phyloP scores from a whole-genome alignment of 805 yeast species.

The Hanseniaspora taiwanica region DNA sequence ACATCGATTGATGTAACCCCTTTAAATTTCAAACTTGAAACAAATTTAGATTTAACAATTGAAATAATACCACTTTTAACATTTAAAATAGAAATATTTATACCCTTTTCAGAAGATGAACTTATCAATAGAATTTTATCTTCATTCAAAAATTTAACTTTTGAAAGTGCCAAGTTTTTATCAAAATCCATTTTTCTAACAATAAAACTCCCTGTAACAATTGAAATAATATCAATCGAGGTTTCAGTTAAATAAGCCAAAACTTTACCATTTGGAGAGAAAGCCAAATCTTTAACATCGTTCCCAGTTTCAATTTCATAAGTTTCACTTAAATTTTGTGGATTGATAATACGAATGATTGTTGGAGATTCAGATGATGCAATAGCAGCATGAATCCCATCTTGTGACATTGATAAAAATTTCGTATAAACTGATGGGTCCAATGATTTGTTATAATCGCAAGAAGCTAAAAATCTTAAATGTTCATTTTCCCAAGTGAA shows the following conservation, averaged over 20 bases:
- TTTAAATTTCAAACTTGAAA: slow-evolving; percentile 31
- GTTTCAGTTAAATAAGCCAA: slow-evolving; percentile 50
- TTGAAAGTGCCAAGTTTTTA: slow-evolving; percentile 19
- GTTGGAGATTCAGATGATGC: slow-evolving; percentile 60
- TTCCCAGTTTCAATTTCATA: slow-evolving; percentile 41
- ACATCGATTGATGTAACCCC: slow-evolving; percentile 45
- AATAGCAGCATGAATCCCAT: slow-evolving; percentile 51
- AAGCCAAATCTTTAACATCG: slow-evolving; percentile 50
- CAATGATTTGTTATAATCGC: slow-evolving; percentile 38
- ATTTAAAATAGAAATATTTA: slow-evolving; percentile 18
- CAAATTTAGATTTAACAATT: slow-evolving; percentile 20
- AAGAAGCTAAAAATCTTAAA: slow-evolving; percentile 43
- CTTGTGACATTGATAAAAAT: slow-evolving; percentile 40
- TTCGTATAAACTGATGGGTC: slow-evolving; percentile 46
- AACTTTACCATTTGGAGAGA: slow-evolving; percentile 54
- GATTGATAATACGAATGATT: slow-evolving; percentile 45
- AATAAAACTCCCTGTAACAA: slow-evolving; percentile 28
- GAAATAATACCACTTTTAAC: slow-evolving; percentile 16
- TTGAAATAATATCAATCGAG: slow-evolving; percentile 32
- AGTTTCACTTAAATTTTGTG: slow-evolving; percentile 38
- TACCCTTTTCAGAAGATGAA: slow-evolving; percentile 29
- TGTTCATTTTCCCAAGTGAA: slow-evolving; percentile 49
- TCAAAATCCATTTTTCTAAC: slow-evolving; percentile 25
- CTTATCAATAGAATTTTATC: slow-evolving; percentile 32
- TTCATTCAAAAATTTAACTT: slow-evolving; percentile 24